These are phyloP conservation scores for Cryptosporidium baileyi DNA, from an alignment of 169 alveolate species.

Conservation along the genomic window DNA sequence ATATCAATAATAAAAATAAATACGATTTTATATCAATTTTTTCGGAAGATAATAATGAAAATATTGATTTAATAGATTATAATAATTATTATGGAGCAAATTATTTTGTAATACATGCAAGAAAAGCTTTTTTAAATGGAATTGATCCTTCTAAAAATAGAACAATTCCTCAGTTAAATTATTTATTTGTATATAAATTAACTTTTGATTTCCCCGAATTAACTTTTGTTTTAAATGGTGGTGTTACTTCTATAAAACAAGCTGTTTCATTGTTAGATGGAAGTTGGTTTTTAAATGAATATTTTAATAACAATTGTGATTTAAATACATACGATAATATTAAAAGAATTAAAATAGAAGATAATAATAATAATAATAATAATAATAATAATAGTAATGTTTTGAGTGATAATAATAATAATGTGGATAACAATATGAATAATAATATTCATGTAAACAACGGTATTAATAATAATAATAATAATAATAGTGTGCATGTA, in stretches of 20 bases:
- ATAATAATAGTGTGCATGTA: slow-evolving; percentile 65
- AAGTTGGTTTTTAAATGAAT: slow-evolving; percentile 5
- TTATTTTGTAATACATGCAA: slow-evolving; percentile 92
- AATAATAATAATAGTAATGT: background rate
- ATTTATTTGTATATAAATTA: slow-evolving; percentile 87
- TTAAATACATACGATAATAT: slow-evolving; percentile 53
- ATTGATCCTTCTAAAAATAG: slow-evolving; percentile 92
- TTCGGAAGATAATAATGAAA: background rate
- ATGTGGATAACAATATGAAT: too few relatives aligned
- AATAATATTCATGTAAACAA: too few relatives aligned
- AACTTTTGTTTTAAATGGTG: slow-evolving; percentile 92
- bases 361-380: background rate
- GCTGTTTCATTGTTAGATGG: slow-evolving; percentile 26
- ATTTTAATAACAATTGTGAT: background rate
- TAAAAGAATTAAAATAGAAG: slow-evolving; percentile 68
- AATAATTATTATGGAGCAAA: slow-evolving; percentile 82
- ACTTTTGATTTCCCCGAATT: slow-evolving; percentile 87
- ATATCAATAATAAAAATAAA: slow-evolving; percentile 71
- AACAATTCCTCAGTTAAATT: slow-evolving; percentile 89
- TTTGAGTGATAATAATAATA: background rate
- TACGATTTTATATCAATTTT: slow-evolving; percentile 35
- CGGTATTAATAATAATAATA: too few relatives aligned
- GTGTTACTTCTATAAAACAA: slow-evolving; percentile 78
- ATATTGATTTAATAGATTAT: background rate
- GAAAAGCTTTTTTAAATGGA: slow-evolving; percentile 91